Evolutionary conservation across 345 rosid species (phyloP).

Genomic region (Rhodamnia argentea): DNA sequence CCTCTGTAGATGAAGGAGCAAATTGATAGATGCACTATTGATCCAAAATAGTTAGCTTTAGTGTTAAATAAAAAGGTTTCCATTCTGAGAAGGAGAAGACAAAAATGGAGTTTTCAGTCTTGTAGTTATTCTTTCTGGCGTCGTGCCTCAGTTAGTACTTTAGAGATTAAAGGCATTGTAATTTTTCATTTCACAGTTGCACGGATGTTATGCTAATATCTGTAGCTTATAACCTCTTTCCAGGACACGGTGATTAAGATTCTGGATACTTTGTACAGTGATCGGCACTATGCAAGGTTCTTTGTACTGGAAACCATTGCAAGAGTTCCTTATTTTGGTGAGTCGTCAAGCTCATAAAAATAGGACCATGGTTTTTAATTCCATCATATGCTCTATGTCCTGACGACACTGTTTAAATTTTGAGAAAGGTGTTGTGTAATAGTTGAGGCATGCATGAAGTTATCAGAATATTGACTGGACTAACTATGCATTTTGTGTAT

Average conservation of each 20-base stretch:
- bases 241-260: conserved; percentile 89
- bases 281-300: conserved; percentile 79
- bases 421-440: neutral
- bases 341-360: conserved; percentile 8
- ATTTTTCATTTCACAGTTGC: neutral
- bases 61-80: neutral
- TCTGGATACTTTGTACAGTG: conserved; percentile 75
- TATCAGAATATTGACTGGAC: neutral
- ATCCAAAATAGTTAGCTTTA: neutral
- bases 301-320: conserved; percentile 96
- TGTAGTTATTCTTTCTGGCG: neutral
- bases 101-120: neutral
- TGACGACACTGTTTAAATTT: neutral
- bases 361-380: neutral
- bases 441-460: neutral
- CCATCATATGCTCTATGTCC: neutral
- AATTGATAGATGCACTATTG: neutral
- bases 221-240: neutral
- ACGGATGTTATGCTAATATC: neutral
- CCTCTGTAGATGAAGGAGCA: neutral
- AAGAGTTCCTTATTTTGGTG: conserved; percentile 95
- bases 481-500: neutral
- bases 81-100: neutral
- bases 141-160: neutral
- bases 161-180: neutral